These are phyloP conservation scores for Umbelopsis ramanniana DNA, from an alignment of 192 early-diverging fungal species.

Conservation along the genomic window DNA sequence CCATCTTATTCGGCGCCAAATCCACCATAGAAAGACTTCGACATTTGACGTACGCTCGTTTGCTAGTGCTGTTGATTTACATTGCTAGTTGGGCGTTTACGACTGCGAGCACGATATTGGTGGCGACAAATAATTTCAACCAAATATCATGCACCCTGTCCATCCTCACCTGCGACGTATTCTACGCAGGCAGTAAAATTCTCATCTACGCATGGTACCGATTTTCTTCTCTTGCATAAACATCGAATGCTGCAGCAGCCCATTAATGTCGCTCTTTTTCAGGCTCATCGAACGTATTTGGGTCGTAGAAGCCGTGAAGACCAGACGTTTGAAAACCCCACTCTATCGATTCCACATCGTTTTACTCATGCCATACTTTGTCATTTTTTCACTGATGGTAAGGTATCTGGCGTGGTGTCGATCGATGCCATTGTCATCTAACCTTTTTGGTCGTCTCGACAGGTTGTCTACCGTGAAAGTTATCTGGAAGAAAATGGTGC, in stretches of 20 bases:
- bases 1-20: slow-evolving; percentile 44
- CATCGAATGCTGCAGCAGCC: not conserved
- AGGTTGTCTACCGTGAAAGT: slow-evolving; percentile 34
- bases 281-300: slow-evolving; percentile 42
- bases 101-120: slow-evolving; percentile 39
- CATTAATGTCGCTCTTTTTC: not conserved
- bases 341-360: slow-evolving; percentile 34
- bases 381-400: slow-evolving; percentile 46
- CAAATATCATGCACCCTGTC: slow-evolving; percentile 44
- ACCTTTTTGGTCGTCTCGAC: not conserved
- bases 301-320: slow-evolving; percentile 40
- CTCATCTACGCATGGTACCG: slow-evolving; percentile 42
- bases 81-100: slow-evolving; percentile 50
- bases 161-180: slow-evolving; percentile 43
- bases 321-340: slow-evolving; percentile 28
- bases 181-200: slow-evolving; percentile 49
- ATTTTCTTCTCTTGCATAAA: not conserved
- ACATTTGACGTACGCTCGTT: slow-evolving; percentile 48
- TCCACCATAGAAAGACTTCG: slow-evolving; percentile 41
- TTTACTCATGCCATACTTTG: slow-evolving; percentile 39
- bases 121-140: slow-evolving; percentile 50
- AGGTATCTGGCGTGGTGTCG: not conserved
- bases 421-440: not conserved
- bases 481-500: slow-evolving; percentile 30
- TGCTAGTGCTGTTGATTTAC: slow-evolving; percentile 47